These are phyloP conservation scores for Diutina siamensis DNA, from an alignment of 1,139 yeast species.

Conservation along the genomic window DNA sequence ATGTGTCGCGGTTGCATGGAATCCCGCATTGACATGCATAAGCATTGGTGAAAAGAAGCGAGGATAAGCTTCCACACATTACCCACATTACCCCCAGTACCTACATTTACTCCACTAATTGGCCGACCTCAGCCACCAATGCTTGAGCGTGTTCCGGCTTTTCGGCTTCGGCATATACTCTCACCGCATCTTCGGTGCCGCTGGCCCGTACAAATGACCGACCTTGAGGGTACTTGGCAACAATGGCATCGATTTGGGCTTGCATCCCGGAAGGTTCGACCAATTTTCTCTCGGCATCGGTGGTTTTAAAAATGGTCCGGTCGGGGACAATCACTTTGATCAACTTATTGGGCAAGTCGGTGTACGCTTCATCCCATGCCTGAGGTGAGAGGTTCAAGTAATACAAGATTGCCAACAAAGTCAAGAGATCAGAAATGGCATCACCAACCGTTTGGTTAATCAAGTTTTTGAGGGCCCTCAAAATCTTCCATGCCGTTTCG, in stretches of 20 bases:
- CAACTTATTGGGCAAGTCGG: conserved; percentile 78
- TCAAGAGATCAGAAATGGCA: conserved; percentile 80
- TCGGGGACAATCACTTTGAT: conserved; percentile 77
- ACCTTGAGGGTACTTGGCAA: conserved; percentile 47
- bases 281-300: conserved; percentile 81
- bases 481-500: conserved; percentile 32
- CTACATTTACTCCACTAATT: neutral
- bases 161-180: conserved; percentile 87
- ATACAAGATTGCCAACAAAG: conserved; percentile 56
- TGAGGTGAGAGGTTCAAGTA: conserved; percentile 45
- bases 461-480: conserved; percentile 49
- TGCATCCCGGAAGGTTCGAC: conserved; percentile 74
- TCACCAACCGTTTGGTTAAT: conserved; percentile 97
- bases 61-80: no score
- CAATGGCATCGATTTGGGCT: conserved; percentile 53
- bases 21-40: no score
- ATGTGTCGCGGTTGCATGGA: no score
- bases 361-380: conserved; percentile 69
- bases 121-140: conserved; percentile 12
- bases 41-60: no score
- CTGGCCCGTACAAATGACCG: conserved; percentile 94
- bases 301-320: conserved; percentile 66
- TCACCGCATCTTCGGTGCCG: conserved; percentile 96
- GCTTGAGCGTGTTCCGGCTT: conserved; percentile 24
- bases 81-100: neutral